Evolutionary conservation across 2,329 filamentous ascomycete genomes (phyloP).

Genomic region (Penicillium sp.): DNA sequence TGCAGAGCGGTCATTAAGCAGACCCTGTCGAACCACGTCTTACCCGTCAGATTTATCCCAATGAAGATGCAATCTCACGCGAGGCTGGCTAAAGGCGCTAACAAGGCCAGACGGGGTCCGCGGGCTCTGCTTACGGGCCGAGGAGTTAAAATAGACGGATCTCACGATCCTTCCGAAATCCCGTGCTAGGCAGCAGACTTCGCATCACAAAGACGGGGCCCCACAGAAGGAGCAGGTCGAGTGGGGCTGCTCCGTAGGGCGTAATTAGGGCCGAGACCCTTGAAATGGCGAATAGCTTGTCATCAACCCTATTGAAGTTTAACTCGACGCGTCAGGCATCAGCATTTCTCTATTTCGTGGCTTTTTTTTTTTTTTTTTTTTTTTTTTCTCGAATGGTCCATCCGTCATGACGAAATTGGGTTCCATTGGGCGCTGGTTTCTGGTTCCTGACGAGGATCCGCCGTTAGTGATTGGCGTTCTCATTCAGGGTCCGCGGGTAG

Average conservation of each 20-base stretch:
- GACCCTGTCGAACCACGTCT: no score
- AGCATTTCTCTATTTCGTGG: background rate
- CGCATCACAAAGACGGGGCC: background rate
- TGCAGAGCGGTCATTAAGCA: no score
- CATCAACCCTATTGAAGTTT: background rate
- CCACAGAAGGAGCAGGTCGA: background rate
- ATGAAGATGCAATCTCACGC: background rate
- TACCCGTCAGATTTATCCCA: no score
- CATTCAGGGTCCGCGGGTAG: background rate
- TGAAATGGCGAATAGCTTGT: background rate
- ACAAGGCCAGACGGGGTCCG: background rate
- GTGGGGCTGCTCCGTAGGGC: background rate
- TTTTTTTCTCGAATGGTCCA: background rate
- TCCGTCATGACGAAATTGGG: background rate
- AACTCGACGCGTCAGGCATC: background rate
- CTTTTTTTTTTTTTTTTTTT: no score
- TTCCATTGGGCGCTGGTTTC: background rate
- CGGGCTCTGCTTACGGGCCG: background rate
- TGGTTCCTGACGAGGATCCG: background rate
- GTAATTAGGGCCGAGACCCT: background rate
- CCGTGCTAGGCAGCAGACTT: background rate
- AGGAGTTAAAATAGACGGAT: background rate
- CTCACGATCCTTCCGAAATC: background rate
- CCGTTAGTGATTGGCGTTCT: background rate
- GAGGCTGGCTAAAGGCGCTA: background rate